Base-by-base conservation (phyloP, 2,329 filamentous ascomycete genomes). In the Sarocladium strictum region DNA sequence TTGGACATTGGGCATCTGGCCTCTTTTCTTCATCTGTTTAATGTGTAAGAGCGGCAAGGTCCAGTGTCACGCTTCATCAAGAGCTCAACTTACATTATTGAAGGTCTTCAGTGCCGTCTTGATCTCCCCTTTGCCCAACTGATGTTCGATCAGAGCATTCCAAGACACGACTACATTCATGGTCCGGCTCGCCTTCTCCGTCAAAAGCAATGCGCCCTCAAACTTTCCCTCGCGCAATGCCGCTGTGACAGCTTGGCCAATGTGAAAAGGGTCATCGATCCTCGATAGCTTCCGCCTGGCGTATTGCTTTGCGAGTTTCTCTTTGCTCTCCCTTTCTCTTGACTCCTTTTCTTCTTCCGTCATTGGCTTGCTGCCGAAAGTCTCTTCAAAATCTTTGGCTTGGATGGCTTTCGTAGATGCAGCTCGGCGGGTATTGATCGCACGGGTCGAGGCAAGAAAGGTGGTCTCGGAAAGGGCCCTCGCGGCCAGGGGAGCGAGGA, bases 11-110 rank as follows among this genome's bases (percentile, higher is more conserved):
- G 94, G 93, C 24, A 80, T 76, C 63, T 95, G 87, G 4, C 78
- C 86, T 58, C 91, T 81, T 73, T 97, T 97, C 74, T 97, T 99
- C 93, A 99, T 97, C 87, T 90, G 61, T 12, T 40, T 51, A 56
- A 26, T 58, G 41, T 14, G 15, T 38, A 26, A 17, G 6, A 50
- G 47, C 35, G 54, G 64, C 55, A 24, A 15, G 12, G 27, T n/a
- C 37, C 37, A 38, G 19, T 4, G 55, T 10, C 24, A 17, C 2
- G 12, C 24, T n/a, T 32, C 9, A 10, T 12, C 23, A 15, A 24
- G 17, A n/a, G 26, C 12, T 29, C 27, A 11, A 26, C 76, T 58
- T 68, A 89, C 87, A 69, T 97, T 93, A 68, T 97, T 96, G 73
- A 85, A 97, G n/a, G 90, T 75, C 70, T 88, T 91, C 55, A 96